Evolutionary conservation across 1,284 basidiomycete species (phyloP), one percentile per base, ranked within the genome.

Genomic region (Termitomyces sp.): DNA sequence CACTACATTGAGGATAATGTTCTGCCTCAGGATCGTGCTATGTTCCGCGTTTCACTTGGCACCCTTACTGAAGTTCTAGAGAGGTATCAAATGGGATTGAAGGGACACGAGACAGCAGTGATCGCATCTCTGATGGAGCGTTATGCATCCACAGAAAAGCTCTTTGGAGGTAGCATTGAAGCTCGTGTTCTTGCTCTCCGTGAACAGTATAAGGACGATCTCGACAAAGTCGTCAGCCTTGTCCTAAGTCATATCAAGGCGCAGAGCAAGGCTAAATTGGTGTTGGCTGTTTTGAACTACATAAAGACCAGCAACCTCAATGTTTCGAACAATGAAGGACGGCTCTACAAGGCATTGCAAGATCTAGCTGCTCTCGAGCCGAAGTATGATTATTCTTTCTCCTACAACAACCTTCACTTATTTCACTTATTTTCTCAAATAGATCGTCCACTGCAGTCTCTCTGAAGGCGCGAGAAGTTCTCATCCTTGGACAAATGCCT

Each of bases 211-310:
- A 95, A 97, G 72, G 91, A 96, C 62, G 80, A 91, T 57, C 83
- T 98, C 33, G 93, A 97, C 71, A 86, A 88, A 63, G 96, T 95
- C 28, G 88, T 90, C 46, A 81, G 80, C 49, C 77, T 96, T 37
- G 93, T 97, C 24, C 80, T 97, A 50, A 97, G 96, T 60, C 97
- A 99, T 73, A 91, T 92, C 73, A 97, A 95, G 74, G 91, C 93
- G 16, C 88, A 90, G 62, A 87, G 90, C 72, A 99, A 99, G 78
- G 87, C 87, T 61, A 93, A 91, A 63, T 81, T 99, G 43, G 79
- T 97, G 50, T 79, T 95, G 50, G 80, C 84, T 13, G 75, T 99
- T 40, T 78, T 99, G 42, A 94, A 98, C 62, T 83, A 94, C 60
- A 80, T 97, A 72, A 96, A 96, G 74, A 76, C 77, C 44, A 86